These are phyloP conservation scores for Phialophora expanda DNA, from an alignment of 2,329 filamentous ascomycete genomes.

Conservation along the genomic window DNA sequence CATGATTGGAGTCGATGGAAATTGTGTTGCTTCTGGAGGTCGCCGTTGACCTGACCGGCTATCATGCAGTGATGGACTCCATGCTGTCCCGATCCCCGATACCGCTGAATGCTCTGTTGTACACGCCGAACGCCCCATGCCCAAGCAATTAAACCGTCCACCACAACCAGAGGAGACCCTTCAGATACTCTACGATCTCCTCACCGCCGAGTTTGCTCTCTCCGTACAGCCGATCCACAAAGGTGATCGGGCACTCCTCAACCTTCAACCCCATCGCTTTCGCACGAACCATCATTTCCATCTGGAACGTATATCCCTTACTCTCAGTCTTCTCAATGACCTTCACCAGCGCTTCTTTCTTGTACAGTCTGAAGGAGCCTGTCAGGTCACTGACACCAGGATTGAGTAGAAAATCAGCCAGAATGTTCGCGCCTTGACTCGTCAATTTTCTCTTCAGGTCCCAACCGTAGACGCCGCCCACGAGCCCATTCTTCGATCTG, in stretches of 20 bases:
- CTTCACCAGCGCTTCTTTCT: conserved; percentile 84
- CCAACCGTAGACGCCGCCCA: conserved; percentile 91
- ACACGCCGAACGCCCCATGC: neutral
- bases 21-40: neutral
- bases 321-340: conserved; percentile 90
- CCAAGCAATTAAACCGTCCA: conserved; percentile 65
- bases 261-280: conserved; percentile 96
- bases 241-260: conserved; percentile 92
- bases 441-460: conserved; percentile 81
- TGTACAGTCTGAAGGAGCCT: conserved; percentile 92
- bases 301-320: conserved; percentile 98
- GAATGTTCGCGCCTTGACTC: conserved; percentile 86
- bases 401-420: conserved; percentile 90
- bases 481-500: conserved; percentile 65
- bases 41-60: neutral
- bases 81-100: neutral
- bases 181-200: conserved; percentile 96
- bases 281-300: conserved; percentile 98
- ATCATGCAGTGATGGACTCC: neutral
- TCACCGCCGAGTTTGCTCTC: conserved; percentile 93
- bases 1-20: neutral
- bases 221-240: conserved; percentile 93
- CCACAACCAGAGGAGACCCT: conserved; percentile 80
- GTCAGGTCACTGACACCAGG: conserved; percentile 96
- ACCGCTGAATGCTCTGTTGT: conserved; percentile 15